Evolutionary conservation across 2,329 filamentous ascomycete species (phyloP).

Genomic region (Colletotrichum sublineola): DNA sequence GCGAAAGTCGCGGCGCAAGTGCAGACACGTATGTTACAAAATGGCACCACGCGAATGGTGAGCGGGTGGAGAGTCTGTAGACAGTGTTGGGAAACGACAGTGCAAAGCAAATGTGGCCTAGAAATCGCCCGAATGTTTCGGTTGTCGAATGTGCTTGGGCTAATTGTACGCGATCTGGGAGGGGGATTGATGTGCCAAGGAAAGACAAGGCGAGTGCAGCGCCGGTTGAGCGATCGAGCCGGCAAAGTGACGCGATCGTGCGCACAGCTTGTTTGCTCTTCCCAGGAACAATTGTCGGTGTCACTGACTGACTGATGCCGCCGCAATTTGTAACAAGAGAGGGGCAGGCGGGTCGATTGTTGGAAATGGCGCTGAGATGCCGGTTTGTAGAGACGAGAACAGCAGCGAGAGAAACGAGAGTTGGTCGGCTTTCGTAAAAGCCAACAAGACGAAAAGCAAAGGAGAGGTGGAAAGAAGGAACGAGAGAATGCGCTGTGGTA

Average conservation of each 20-base stretch:
- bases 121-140: slow-evolving; percentile 31
- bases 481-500: slow-evolving; percentile 7
- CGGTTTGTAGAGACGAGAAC: neutral
- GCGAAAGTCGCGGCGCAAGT: slow-evolving; percentile 12
- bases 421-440: slow-evolving; percentile 16
- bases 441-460: slow-evolving; percentile 17
- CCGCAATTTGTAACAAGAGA: neutral
- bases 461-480: slow-evolving; percentile 26
- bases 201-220: slow-evolving; percentile 2
- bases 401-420: slow-evolving; percentile 30
- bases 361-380: slow-evolving; percentile 5
- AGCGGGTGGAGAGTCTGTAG: neutral
- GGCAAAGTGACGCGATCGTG: slow-evolving; percentile 24
- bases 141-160: slow-evolving; percentile 17
- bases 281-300: neutral
- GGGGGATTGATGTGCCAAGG: neutral
- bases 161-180: slow-evolving; percentile 1
- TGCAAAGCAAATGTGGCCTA: neutral
- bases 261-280: slow-evolving; percentile 21
- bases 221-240: neutral
- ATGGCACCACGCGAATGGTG: slow-evolving; percentile 2
- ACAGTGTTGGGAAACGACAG: neutral
- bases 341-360: neutral
- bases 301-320: neutral
- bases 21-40: slow-evolving; percentile 8